Evolutionary conservation across 495 filamentous ascomycete species (phyloP).

Genomic region (Trichocladium antarcticum): DNA sequence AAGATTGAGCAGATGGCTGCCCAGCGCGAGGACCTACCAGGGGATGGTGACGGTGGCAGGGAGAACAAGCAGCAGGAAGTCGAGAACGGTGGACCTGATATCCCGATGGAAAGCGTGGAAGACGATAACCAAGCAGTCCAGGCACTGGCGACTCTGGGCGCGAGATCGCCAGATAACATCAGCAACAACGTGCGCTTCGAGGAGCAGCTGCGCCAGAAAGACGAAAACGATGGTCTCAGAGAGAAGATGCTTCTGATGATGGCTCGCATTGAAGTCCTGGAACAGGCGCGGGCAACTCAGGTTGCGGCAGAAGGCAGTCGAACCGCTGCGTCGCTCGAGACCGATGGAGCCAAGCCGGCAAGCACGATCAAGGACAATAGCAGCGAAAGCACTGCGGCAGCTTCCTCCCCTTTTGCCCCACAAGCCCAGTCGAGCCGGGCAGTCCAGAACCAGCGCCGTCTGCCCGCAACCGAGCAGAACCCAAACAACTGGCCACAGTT

Average conservation of each 20-base stretch:
- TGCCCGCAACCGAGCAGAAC: too few species aligned
- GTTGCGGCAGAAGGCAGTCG: not conserved
- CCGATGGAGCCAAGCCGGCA: not conserved
- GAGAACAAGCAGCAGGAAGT: not conserved
- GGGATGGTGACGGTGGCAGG: not conserved
- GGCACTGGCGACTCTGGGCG: too few species aligned
- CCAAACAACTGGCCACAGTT: too few species aligned
- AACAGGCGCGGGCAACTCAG: not conserved
- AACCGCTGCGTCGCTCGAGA: not conserved
- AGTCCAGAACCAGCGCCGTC: too few species aligned
- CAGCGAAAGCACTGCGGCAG: too few species aligned
- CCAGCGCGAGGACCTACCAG: not conserved
- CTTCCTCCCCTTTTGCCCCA: too few species aligned
- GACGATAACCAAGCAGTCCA: not conserved
- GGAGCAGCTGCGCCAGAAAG: too few species aligned
- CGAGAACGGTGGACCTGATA: not conserved
- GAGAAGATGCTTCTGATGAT: not conserved
- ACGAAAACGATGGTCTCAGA: not conserved
- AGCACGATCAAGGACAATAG: not conserved
- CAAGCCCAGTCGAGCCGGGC: too few species aligned
- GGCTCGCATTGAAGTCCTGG: not conserved
- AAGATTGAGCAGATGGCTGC: not conserved
- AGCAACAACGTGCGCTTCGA: too few species aligned
- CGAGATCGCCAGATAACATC: too few species aligned
- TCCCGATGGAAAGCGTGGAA: not conserved